These are phyloP conservation scores for Cordyceps pruinosa DNA, from an alignment of 2,329 filamentous ascomycete species.

Conservation along the genomic window DNA sequence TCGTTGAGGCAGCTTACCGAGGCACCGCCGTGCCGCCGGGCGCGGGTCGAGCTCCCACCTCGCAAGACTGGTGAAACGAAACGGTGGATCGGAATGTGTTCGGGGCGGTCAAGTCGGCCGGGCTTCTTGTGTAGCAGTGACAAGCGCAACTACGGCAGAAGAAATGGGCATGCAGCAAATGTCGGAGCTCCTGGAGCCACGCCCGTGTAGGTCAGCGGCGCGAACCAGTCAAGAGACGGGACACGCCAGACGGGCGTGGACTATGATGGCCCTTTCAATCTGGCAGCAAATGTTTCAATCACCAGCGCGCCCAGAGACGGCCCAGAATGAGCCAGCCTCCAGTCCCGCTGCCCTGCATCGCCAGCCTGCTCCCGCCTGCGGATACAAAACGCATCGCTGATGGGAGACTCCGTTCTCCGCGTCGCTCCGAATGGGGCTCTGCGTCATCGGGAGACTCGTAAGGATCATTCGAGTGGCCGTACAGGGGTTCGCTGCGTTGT, in stretches of 20 bases:
- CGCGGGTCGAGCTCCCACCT: too few species aligned
- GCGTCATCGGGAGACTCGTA: constrained; percentile 11
- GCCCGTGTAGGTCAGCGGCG: constrained; percentile 33
- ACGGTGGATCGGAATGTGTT: not conserved
- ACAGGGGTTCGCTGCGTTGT: constrained; percentile 12
- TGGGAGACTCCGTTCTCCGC: constrained; percentile 25
- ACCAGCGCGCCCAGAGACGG: constrained; percentile 12
- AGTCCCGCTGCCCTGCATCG: constrained; percentile 13
- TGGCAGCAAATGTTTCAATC: constrained; percentile 31
- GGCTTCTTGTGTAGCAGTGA: not conserved
- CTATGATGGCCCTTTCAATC: constrained; percentile 47
- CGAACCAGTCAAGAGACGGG: not conserved
- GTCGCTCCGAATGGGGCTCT: not conserved
- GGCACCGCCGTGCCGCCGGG: not conserved
- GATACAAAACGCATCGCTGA: constrained; percentile 30
- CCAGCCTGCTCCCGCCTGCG: constrained; percentile 31
- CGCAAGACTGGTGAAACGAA: not conserved
- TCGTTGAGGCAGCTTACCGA: not conserved
- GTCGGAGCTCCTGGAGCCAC: constrained; percentile 46
- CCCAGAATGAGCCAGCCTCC: constrained; percentile 8
- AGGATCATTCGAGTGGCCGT: constrained; percentile 10
- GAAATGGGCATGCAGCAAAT: constrained; percentile 1
- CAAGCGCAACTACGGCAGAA: not conserved
- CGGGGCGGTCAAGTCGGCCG: not conserved
- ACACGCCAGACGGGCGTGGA: constrained; percentile 39